phyloP scores from a whole-genome alignment of 2,329 filamentous ascomycete species.

The Didymella segeticola region DNA sequence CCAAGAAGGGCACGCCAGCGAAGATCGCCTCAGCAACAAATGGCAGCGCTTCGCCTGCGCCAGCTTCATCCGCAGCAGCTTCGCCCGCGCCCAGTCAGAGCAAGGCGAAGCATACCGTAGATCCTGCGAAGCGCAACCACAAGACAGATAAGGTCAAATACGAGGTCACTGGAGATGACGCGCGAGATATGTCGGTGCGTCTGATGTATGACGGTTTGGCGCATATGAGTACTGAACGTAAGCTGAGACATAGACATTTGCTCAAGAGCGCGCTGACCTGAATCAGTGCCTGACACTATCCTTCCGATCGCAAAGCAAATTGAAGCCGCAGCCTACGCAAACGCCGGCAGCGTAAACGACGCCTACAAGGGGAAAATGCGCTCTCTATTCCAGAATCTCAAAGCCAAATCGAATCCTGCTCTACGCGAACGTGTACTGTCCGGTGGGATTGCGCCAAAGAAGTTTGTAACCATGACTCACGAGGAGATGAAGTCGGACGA shows the following conservation, averaged over 20 bases:
- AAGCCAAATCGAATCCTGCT: slow-evolving; percentile 84
- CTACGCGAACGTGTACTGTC: slow-evolving; percentile 78
- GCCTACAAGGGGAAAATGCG: slow-evolving; percentile 89
- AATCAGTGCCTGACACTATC: slow-evolving; percentile 66
- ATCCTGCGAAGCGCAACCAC: slow-evolving; percentile 80
- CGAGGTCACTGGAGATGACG: slow-evolving; percentile 74
- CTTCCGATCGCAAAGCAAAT: slow-evolving; percentile 71
- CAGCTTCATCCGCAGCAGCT: slow-evolving; percentile 48
- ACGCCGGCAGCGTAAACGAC: slow-evolving; percentile 71
- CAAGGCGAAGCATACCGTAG: slow-evolving; percentile 62
- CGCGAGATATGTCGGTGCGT: slow-evolving; percentile 84
- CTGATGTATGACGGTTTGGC: slow-evolving; percentile 94
- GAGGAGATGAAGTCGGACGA: slow-evolving; percentile 91
- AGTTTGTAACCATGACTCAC: slow-evolving; percentile 85
- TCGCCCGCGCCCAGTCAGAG: slow-evolving; percentile 59
- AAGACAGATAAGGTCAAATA: slow-evolving; percentile 81
- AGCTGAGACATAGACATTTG: slow-evolving; percentile 21
- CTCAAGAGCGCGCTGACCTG: slow-evolving; percentile 16
- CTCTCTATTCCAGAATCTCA: slow-evolving; percentile 92
- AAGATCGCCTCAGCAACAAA: slow-evolving; percentile 31
- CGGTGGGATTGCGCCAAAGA: slow-evolving; percentile 73
- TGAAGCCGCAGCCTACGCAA: slow-evolving; percentile 76
- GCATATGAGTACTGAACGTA: slow-evolving; percentile 65
- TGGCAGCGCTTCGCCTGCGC: slow-evolving; percentile 41
- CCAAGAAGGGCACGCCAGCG: slow-evolving; percentile 37